Percentiles rank a stretch among this genome's conserved stretches.
Conservation (phyloP, 2,329 filamentous ascomycete genomes). For the Trichoderma sp. region DNA sequence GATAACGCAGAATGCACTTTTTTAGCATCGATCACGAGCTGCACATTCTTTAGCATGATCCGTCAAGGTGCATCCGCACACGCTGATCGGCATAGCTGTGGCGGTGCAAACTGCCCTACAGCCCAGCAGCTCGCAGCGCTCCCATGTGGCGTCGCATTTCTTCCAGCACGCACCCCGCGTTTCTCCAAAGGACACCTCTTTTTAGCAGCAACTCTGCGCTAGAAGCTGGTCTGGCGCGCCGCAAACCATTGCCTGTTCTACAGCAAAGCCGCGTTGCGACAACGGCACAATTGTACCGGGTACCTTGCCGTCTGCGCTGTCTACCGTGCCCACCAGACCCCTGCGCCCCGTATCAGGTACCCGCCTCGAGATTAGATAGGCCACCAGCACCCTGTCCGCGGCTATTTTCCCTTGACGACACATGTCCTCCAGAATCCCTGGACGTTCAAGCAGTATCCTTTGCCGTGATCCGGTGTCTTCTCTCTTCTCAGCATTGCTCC, state of each 20-base stretch:
- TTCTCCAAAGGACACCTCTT: conserved; percentile 3
- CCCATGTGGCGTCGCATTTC: background rate
- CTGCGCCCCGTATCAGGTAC: background rate
- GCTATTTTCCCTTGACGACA: conserved; percentile 34
- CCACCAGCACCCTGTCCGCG: background rate
- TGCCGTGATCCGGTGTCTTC: background rate
- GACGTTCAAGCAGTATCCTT: conserved; percentile 4
- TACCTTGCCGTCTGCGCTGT: background rate
- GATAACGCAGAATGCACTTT: background rate
- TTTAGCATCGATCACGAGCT: background rate
- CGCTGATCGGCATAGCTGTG: background rate
- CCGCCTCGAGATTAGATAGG: conserved; percentile 17
- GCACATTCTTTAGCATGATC: background rate
- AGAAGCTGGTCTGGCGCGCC: background rate
- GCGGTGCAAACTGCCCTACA: background rate
- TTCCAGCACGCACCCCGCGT: background rate
- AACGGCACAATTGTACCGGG: background rate
- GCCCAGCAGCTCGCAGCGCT: background rate
- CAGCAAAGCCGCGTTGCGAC: background rate
- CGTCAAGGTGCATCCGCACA: background rate
- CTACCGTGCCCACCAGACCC: background rate
- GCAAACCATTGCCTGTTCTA: background rate
- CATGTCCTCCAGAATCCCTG: conserved; percentile 38
- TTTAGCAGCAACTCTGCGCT: background rate
- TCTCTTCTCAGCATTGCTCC: background rate